Base-by-base conservation (phyloP, 2,329 filamentous ascomycete species). In the Metarhizium humberi region DNA sequence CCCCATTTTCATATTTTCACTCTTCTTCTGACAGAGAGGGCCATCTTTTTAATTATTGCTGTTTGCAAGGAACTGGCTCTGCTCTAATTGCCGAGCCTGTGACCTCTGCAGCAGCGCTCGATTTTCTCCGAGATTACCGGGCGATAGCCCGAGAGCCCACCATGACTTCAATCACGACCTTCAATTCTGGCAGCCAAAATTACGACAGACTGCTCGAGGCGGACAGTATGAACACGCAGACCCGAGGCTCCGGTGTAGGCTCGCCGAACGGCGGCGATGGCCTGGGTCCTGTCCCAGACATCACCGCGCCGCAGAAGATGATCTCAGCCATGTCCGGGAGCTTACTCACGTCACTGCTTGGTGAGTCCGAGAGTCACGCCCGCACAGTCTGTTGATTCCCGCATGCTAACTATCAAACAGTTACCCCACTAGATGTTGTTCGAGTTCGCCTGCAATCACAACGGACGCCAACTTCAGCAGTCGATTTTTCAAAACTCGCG, bases 341-440 rank as follows among this genome's bases (percentile, higher is more conserved):
- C 71, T 73, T 99, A 56, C 71, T 97, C 59, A 97, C 92, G 8
- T 94, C 91, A 20, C 72, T 97, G 30, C 80, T 97, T 46, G 90
- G 92, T 96, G 78, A 61, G 81, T 68, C 56, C 11, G 18, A 34
- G 4, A 34, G 18, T n/a, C 30, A 16, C 16, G 6, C 34, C 34
- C 4, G 8, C 30, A 11, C 10, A 16, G 16, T n/a, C 34, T 38
- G 46, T 36, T 51, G 13, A 51, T 47, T 56, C 25, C 4, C 3
- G 20, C 45, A 59, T 64, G 55, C 49, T 45, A 10, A 48, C 16
- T 11, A 18, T 8, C 18, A 20, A 56, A 8, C 61, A 95, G 92
- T 95, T 36, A 99, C 94, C 5, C 94, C 94, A 50, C 85, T 99
- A 53, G 94, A 99, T 67, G 94, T 99, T 59, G 94, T 99, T 58